Conservation (phyloP, 306 rosid species). For the Vigna reflexopilosa region DNA sequence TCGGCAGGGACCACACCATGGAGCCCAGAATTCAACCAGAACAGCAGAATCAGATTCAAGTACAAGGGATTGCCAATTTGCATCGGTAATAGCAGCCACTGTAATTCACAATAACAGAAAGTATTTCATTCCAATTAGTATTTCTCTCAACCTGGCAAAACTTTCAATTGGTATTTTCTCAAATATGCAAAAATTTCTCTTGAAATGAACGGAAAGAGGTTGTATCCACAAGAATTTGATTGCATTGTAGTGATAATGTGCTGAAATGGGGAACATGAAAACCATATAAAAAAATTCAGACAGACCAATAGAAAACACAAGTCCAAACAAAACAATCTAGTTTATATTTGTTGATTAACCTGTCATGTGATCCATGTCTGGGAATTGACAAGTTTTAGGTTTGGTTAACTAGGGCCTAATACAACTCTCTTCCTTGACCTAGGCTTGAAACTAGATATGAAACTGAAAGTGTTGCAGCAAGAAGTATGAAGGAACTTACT, state of each 20-base stretch:
- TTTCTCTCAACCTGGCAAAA: conserved; percentile 32
- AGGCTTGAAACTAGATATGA: not conserved
- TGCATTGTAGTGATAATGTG: conserved; percentile 9
- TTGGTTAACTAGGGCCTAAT: not conserved
- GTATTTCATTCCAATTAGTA: not conserved
- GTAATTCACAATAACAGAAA: conserved; percentile 48
- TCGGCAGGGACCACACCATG: conserved; percentile 99
- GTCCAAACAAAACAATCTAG: not conserved
- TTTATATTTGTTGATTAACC: not conserved
- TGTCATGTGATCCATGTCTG: not conserved
- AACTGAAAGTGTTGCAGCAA: not conserved
- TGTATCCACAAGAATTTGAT: conserved; percentile 8
- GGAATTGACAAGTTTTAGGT: not conserved
- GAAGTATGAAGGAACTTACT: too few species aligned
- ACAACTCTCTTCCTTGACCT: not conserved
- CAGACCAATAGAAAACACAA: not conserved
- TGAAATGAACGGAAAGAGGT: conserved; percentile 3
- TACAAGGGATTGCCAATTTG: conserved; percentile 78
- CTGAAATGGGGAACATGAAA: conserved; percentile 7
- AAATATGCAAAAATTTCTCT: not conserved
- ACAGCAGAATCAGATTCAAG: conserved; percentile 66
- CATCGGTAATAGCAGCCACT: conserved; percentile 68
- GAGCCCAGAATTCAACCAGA: conserved; percentile 98
- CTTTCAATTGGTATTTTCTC: conserved; percentile 2
- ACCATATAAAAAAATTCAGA: conserved; percentile 1